Conservation (phyloP, 306 rosid genomes). For the Begonia masoniana region DNA sequence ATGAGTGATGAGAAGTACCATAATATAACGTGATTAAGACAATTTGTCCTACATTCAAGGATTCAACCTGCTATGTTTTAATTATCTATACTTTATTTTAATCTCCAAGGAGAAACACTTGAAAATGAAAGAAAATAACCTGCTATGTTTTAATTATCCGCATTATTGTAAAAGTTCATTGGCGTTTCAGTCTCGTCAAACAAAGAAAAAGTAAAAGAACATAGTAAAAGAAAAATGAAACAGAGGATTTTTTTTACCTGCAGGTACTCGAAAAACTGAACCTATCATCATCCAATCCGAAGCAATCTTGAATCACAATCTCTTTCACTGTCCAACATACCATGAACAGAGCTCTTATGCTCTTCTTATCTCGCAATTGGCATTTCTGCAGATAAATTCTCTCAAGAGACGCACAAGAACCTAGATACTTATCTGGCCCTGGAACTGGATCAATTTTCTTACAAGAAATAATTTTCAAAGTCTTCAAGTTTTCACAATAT, state of each 20-base stretch:
- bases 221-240: constrained; percentile 1
- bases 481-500: constrained; percentile 71
- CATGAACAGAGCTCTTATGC: constrained; percentile 34
- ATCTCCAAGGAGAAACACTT: no score
- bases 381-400: constrained; percentile 55
- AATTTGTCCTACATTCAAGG: no score
- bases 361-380: constrained; percentile 44
- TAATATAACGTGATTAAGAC: no score
- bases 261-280: constrained; percentile 44
- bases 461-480: constrained; percentile 52
- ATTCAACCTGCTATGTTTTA: no score
- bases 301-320: constrained; percentile 58
- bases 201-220: background rate
- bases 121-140: no score
- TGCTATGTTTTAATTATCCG: no score
- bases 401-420: constrained; percentile 56
- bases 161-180: background rate
- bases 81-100: no score
- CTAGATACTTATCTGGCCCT: constrained; percentile 51
- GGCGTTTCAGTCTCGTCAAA: background rate
- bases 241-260: constrained; percentile 33
- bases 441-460: constrained; percentile 48
- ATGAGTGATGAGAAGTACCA: no score
- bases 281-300: constrained; percentile 60
- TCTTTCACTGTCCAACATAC: constrained; percentile 52